A percentile compares a stretch with the other conserved stretches of the same genome.
Conservation (phyloP, 441 rosid genomes). For the Brassica hybrid region DNA sequence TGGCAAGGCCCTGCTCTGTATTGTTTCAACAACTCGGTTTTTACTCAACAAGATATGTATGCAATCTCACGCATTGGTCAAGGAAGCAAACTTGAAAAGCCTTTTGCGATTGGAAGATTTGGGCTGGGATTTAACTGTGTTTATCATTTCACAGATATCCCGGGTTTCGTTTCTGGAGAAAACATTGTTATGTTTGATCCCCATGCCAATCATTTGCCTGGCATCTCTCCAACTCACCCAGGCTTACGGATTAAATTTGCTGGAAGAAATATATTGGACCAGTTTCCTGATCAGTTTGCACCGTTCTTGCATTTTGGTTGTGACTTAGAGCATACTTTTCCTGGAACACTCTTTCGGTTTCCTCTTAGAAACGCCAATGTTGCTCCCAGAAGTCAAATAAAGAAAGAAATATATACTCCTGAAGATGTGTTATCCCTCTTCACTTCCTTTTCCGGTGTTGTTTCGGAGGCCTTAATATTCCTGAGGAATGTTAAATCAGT, state of each 20-base stretch:
- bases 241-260: slow-evolving; percentile 93
- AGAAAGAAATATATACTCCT: slow-evolving; percentile 82
- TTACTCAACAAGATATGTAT: slow-evolving; percentile 96
- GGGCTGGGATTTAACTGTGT: slow-evolving; percentile 99
- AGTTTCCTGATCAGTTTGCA: slow-evolving; percentile 98
- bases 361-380: slow-evolving; percentile 83
- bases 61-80: slow-evolving; percentile 99
- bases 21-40: slow-evolving; percentile 96
- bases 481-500: slow-evolving; percentile 84
- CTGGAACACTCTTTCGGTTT: slow-evolving; percentile 97
- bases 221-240: slow-evolving; percentile 97
- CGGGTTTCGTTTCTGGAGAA: slow-evolving; percentile 97
- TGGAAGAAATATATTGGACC: slow-evolving; percentile 92
- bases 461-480: slow-evolving; percentile 85
- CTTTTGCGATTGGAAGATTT: slow-evolving; percentile 97
- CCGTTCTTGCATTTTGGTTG: slow-evolving; percentile 98
- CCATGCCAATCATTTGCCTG: slow-evolving; percentile 95
- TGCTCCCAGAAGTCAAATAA: slow-evolving; percentile 90
- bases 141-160: slow-evolving; percentile 98
- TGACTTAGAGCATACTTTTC: slow-evolving; percentile 82
- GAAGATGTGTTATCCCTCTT: slow-evolving; percentile 93
- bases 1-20: slow-evolving; percentile 99
- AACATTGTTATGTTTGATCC: slow-evolving; percentile 99
- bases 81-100: slow-evolving; percentile 97
- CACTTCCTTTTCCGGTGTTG: slow-evolving; percentile 78